Base-by-base conservation (phyloP, 2,329 filamentous ascomycete species). In the Tolypocladium pustulatum region DNA sequence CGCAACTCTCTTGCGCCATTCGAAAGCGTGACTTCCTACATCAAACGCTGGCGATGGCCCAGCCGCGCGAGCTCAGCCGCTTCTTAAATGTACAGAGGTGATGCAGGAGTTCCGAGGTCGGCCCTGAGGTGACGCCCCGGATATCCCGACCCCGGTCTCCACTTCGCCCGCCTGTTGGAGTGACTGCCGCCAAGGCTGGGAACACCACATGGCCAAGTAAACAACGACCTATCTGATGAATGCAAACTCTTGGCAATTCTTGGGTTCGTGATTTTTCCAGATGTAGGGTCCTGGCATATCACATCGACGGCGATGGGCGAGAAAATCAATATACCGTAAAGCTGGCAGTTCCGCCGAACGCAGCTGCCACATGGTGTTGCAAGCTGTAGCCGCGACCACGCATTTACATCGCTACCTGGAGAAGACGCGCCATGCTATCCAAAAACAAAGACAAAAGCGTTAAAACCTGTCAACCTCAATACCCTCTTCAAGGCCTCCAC, bases 401-500 rank as follows among this genome's bases (percentile, higher is more conserved):
- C 36, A 8, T 13, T 9, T 3, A 15, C 22, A 8, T 13, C 13
- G 43, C 27, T 27, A 30, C 7, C 13, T 49, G 12, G 25, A 49
- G 13, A n/a, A 20, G 5, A n/a, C 46, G 9, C 27, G 13, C 15
- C 27, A 30, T 30, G 10, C 7, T 17, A 32, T n/a, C 3, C 13
- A 20, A 30, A 32, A 12, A 43, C 20, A 9, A 32, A 5, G 13
- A 20, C 3, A 32, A 7, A 46, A 46, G n/a, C 22, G 7, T 20
- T 46, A n/a, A n/a, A 30, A 12, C 3, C 5, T n/a, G 36, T 38
- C 40, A 40, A 55, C 56, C 15, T 41, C 22, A 59, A 40, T 32
- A 12, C 6, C 36, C n/a, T 1, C 15, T 53, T 64, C 58, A 73
- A 15, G 65, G 62, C 54, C 62, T 66, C 86, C 85, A 88, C 62